Conservation (phyloP, 2,329 filamentous ascomycete species). For the Beauveria sp. region DNA sequence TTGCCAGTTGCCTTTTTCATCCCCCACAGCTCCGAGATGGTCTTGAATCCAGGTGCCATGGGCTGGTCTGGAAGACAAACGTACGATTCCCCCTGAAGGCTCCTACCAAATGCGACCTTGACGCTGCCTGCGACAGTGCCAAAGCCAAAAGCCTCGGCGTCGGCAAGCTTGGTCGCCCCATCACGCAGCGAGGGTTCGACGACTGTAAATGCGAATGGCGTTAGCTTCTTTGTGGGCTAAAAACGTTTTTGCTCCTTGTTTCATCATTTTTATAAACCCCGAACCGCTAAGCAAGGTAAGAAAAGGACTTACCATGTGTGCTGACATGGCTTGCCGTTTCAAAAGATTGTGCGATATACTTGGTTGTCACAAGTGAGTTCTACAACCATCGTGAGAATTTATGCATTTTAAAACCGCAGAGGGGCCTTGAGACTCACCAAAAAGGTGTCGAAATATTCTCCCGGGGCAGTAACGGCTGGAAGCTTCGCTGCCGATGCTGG, state of each 20-base stretch:
- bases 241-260: neutral
- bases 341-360: neutral
- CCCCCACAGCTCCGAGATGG: neutral
- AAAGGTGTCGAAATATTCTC: neutral
- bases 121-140: neutral
- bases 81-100: neutral
- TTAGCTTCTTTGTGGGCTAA: neutral
- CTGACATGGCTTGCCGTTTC: neutral
- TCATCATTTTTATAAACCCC: neutral
- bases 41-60: neutral
- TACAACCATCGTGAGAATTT: neutral
- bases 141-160: neutral
- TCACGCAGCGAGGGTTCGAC: neutral
- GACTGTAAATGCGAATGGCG: neutral
- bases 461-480: neutral
- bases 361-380: neutral
- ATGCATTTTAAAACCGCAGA: neutral
- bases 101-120: neutral
- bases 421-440: neutral
- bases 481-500: neutral
- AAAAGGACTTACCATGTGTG: neutral
- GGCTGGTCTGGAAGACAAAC: neutral
- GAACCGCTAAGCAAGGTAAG: neutral
- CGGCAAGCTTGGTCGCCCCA: neutral
- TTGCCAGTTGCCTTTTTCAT: neutral